Conservation (phyloP, 148 eudicot genomes). For the Rhododendron williamsianum region DNA sequence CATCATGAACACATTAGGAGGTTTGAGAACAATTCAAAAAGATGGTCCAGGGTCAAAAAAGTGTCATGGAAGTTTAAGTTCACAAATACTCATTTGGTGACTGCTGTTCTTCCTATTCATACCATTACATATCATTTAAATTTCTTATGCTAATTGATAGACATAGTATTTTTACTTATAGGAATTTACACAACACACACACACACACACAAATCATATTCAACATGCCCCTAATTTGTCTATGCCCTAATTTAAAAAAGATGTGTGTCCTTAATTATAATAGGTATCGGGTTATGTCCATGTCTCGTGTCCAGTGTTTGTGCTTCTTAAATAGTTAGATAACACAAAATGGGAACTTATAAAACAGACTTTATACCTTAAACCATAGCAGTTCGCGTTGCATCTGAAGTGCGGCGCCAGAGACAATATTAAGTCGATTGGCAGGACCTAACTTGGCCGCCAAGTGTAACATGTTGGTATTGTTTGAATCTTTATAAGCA, state of each 20-base stretch:
- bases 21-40: background rate
- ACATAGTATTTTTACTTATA: background rate
- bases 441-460: slow-evolving; percentile 29
- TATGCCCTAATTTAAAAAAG: background rate
- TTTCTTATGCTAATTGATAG: background rate
- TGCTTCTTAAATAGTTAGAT: background rate
- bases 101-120: background rate
- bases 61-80: background rate
- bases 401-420: slow-evolving; percentile 48
- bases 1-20: background rate
- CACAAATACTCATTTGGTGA: background rate
- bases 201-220: background rate
- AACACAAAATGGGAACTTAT: background rate
- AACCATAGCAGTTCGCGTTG: slow-evolving; percentile 42
- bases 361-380: slow-evolving; percentile 18
- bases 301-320: background rate
- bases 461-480: slow-evolving; percentile 38
- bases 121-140: background rate
- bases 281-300: background rate
- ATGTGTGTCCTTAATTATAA: background rate
- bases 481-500: slow-evolving; percentile 16
- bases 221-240: background rate
- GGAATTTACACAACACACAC: background rate
- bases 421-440: slow-evolving; percentile 24
- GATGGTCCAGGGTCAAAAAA: background rate